A percentile compares a stretch with the other conserved stretches of the same genome.
phyloP scores from a whole-genome alignment of 2,329 filamentous ascomycete species.

The Blastomyces gilchristii region DNA sequence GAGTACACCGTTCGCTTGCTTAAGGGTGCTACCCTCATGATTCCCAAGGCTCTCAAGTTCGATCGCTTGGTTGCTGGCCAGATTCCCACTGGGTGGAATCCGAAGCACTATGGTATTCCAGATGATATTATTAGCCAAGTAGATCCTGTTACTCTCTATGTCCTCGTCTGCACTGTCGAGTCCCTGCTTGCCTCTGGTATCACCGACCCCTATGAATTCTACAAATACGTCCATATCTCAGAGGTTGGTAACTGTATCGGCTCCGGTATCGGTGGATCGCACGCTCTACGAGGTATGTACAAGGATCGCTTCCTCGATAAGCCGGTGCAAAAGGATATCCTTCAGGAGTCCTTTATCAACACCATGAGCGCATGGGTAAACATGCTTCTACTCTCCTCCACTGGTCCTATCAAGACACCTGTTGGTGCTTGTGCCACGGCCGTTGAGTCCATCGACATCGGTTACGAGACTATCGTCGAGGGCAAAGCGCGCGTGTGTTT shows the following conservation, averaged over 20 bases:
- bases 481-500: slow-evolving; percentile 96
- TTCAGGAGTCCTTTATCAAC: slow-evolving; percentile 99
- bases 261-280: slow-evolving; percentile 93
- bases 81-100: slow-evolving; percentile 93
- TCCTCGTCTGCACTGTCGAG: slow-evolving; percentile 88
- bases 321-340: slow-evolving; percentile 95
- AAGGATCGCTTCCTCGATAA: slow-evolving; percentile 94
- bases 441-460: slow-evolving; percentile 94
- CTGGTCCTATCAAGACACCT: slow-evolving; percentile 95
- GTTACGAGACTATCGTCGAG: slow-evolving; percentile 96
- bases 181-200: slow-evolving; percentile 86
- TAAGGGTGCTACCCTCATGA: slow-evolving; percentile 90
- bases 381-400: slow-evolving; percentile 95
- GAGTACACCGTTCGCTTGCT: slow-evolving; percentile 90
- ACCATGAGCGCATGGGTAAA: slow-evolving; percentile 99
- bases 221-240: slow-evolving; percentile 97
- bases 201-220: slow-evolving; percentile 98
- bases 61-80: slow-evolving; percentile 96
- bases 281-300: slow-evolving; percentile 93
- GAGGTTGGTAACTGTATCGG: slow-evolving; percentile 97
- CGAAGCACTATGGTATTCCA: slow-evolving; percentile 88
- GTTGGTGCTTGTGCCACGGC: slow-evolving; percentile 96
- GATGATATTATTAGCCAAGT: slow-evolving; percentile 98
- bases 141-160: slow-evolving; percentile 89
- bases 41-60: slow-evolving; percentile 93